Evolutionary conservation across 371 early-diverging fungal species (phyloP).

Genomic region (Rhizopus microsporus): DNA sequence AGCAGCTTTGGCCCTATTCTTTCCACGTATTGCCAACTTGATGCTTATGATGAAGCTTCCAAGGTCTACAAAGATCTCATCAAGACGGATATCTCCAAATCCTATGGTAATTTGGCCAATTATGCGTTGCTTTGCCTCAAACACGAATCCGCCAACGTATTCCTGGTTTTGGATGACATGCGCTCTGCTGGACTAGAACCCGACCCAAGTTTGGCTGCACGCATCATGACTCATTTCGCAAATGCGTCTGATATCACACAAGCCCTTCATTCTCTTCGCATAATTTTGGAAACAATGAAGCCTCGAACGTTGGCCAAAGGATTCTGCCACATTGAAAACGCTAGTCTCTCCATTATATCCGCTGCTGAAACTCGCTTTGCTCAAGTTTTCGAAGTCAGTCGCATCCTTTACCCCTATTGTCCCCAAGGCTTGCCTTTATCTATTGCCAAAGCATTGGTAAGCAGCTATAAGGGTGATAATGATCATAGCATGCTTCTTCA

Average conservation of each 20-base stretch:
- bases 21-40: slow-evolving; percentile 39
- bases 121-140: slow-evolving; percentile 46
- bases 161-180: slow-evolving; percentile 43
- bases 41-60: slow-evolving; percentile 28
- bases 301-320: slow-evolving; percentile 29
- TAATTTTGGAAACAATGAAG: slow-evolving; percentile 29
- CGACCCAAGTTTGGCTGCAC: slow-evolving; percentile 38
- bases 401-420: slow-evolving; percentile 15
- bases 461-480: slow-evolving; percentile 24
- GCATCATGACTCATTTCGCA: slow-evolving; percentile 30
- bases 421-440: slow-evolving; percentile 20
- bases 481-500: slow-evolving; percentile 16
- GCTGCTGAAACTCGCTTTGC: slow-evolving; percentile 13
- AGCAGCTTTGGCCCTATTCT: slow-evolving; percentile 54
- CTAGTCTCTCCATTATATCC: slow-evolving; percentile 12
- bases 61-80: slow-evolving; percentile 33
- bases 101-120: slow-evolving; percentile 51
- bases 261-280: slow-evolving; percentile 32
- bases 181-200: slow-evolving; percentile 38
- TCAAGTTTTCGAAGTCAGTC: slow-evolving; percentile 21
- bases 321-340: slow-evolving; percentile 18
- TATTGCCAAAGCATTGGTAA: slow-evolving; percentile 21
- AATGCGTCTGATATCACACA: slow-evolving; percentile 17
- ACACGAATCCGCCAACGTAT: slow-evolving; percentile 22
- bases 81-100: slow-evolving; percentile 42